phyloP scores from a whole-genome alignment of 1,284 basidiomycete species.

The Leccinum holopus region DNA sequence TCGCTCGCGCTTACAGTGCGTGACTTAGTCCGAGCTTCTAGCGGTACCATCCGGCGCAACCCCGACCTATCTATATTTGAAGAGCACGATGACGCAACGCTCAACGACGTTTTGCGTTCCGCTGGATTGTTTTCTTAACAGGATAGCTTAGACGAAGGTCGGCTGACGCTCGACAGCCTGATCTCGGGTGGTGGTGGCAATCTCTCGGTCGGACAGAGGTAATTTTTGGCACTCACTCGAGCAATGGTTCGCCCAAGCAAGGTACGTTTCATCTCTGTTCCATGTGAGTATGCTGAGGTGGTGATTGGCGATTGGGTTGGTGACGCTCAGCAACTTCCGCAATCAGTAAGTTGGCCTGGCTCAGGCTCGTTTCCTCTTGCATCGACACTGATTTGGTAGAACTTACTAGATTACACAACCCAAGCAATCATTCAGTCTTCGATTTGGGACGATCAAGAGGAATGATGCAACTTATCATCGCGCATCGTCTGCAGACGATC shows the following conservation, averaged over 20 bases:
- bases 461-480: constrained; percentile 55
- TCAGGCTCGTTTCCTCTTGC: not conserved
- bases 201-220: constrained; percentile 70
- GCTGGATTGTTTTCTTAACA: constrained; percentile 56
- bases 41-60: constrained; percentile 56
- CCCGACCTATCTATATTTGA: constrained; percentile 63
- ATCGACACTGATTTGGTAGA: not conserved
- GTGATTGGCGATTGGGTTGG: not conserved
- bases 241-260: constrained; percentile 33
- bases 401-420: constrained; percentile 26
- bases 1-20: not conserved
- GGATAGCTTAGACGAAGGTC: constrained; percentile 43
- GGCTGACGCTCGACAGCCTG: constrained; percentile 34
- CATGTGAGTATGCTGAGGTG: not conserved
- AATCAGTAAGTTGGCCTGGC: constrained; percentile 19
- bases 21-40: constrained; percentile 19
- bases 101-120: constrained; percentile 56
- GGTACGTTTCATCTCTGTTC: constrained; percentile 24
- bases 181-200: constrained; percentile 63
- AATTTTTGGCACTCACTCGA: constrained; percentile 52
- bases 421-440: constrained; percentile 33
- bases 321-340: constrained; percentile 37
- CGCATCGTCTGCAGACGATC: constrained; percentile 48
- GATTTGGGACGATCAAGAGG: constrained; percentile 42
- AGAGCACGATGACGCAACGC: constrained; percentile 64